phyloP scores from a whole-genome alignment of 805 yeast species.

The Candida nanaspora region DNA sequence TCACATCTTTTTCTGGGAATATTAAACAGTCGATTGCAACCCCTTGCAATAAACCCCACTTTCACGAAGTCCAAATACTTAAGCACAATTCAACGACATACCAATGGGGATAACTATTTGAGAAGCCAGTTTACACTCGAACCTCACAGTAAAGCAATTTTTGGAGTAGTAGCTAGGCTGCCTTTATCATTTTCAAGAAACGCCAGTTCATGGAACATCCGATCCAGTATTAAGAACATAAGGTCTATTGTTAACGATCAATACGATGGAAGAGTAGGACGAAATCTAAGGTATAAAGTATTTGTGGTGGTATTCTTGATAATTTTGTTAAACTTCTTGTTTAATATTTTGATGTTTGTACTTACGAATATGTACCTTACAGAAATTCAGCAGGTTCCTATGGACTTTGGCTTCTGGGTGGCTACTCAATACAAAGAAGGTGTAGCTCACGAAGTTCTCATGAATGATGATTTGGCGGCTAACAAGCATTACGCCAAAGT shows the following conservation, averaged over 20 bases:
- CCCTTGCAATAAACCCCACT: no score
- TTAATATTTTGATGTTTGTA: slow-evolving; percentile 26
- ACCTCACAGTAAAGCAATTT: no score
- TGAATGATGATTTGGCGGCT: slow-evolving; percentile 25
- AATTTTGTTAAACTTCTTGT: slow-evolving; percentile 29
- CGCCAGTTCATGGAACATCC: slow-evolving; percentile 28
- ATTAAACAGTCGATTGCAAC: no score
- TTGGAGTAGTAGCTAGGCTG: no score
- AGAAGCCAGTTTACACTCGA: no score
- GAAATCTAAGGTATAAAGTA: slow-evolving; percentile 37
- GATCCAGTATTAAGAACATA: slow-evolving; percentile 16
- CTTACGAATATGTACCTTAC: slow-evolving; percentile 24
- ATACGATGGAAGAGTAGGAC: slow-evolving; percentile 25
- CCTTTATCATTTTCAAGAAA: slow-evolving; percentile 3
- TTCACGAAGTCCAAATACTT: no score
- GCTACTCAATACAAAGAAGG: slow-evolving; percentile 28
- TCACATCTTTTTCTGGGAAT: no score
- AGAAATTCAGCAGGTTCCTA: slow-evolving; percentile 19
- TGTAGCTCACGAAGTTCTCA: slow-evolving; percentile 30
- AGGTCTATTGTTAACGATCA: slow-evolving; percentile 16
- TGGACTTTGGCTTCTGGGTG: slow-evolving; percentile 20
- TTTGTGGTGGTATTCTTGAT: slow-evolving; percentile 35
- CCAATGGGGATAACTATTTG: no score
- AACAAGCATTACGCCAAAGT: slow-evolving; percentile 25
- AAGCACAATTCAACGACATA: no score